phyloP scores from a whole-genome alignment of 768 basidiomycete species.

The Phylloporus sp. region DNA sequence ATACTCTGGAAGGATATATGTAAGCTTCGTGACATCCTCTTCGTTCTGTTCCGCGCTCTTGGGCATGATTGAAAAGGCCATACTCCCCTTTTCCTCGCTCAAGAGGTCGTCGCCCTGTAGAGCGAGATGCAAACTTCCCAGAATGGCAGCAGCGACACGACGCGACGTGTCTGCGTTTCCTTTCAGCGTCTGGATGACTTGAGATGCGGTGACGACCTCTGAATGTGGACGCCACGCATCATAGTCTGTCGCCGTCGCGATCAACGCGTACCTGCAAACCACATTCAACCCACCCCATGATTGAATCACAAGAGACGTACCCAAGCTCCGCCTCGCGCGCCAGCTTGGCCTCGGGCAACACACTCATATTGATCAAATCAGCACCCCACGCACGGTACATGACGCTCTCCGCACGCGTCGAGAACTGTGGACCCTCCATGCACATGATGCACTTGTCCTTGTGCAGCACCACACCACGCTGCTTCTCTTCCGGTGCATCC shows the following conservation, averaged over 20 bases:
- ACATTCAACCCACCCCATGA: background rate
- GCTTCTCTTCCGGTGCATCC: slow-evolving; percentile 39
- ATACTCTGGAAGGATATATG: slow-evolving; percentile 76
- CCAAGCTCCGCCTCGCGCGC: slow-evolving; percentile 93
- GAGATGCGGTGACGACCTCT: slow-evolving; percentile 82
- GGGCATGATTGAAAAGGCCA: slow-evolving; percentile 86
- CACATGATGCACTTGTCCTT: slow-evolving; percentile 84
- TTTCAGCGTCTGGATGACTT: slow-evolving; percentile 85
- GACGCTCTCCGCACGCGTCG: slow-evolving; percentile 91
- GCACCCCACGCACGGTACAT: slow-evolving; percentile 95
- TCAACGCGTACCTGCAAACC: slow-evolving; percentile 90
- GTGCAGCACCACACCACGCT: slow-evolving; percentile 64
- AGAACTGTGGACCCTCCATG: slow-evolving; percentile 98
- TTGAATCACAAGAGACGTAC: slow-evolving; percentile 34
- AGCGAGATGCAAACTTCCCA: slow-evolving; percentile 64
- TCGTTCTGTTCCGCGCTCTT: slow-evolving; percentile 47
- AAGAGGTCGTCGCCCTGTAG: slow-evolving; percentile 52
- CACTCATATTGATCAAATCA: slow-evolving; percentile 96
- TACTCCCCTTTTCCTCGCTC: slow-evolving; percentile 70
- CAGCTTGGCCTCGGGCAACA: slow-evolving; percentile 94
- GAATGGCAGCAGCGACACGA: slow-evolving; percentile 62
- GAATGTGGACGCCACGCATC: slow-evolving; percentile 88
- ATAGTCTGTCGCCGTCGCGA: slow-evolving; percentile 91
- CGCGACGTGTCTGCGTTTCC: slow-evolving; percentile 86
- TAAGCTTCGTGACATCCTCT: slow-evolving; percentile 65